These are phyloP conservation scores for Linnemannia schmuckeri DNA, from an alignment of 192 early-diverging fungal species.

Conservation along the genomic window DNA sequence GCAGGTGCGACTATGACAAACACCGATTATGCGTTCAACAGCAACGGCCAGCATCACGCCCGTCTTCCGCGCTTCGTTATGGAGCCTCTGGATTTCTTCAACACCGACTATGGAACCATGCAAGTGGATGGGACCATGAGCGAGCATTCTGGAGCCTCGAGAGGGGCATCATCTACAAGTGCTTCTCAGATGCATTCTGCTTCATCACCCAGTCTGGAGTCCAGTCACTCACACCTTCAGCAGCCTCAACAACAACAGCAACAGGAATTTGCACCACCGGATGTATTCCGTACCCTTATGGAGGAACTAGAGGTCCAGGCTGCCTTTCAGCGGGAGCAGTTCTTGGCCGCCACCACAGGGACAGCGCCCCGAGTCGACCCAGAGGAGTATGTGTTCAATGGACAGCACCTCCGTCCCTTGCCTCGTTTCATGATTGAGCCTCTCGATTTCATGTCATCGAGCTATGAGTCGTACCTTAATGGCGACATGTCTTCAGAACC, in stretches of 20 bases:
- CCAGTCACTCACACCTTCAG: background rate
- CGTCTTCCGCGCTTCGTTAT: slow-evolving; percentile 32
- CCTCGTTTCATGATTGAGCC: slow-evolving; percentile 50
- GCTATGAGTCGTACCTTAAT: slow-evolving; percentile 23
- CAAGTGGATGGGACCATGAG: slow-evolving; percentile 4
- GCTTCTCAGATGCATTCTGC: background rate
- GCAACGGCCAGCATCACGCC: slow-evolving; percentile 15
- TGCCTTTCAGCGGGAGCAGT: slow-evolving; percentile 43
- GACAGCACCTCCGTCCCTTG: slow-evolving; percentile 38
- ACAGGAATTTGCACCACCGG: slow-evolving; percentile 13
- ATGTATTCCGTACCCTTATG: slow-evolving; percentile 36
- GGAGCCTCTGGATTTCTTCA: slow-evolving; percentile 39
- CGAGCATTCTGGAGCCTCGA: slow-evolving; percentile 3
- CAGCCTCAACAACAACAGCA: background rate
- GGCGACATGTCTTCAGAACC: background rate
- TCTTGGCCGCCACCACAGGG: slow-evolving; percentile 30
- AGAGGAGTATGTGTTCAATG: slow-evolving; percentile 48
- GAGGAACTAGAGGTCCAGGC: slow-evolving; percentile 45
- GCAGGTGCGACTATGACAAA: background rate
- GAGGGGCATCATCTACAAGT: background rate
- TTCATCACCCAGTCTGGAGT: background rate
- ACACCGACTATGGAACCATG: slow-evolving; percentile 21
- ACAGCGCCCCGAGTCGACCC: slow-evolving; percentile 25
- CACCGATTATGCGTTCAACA: slow-evolving; percentile 13
- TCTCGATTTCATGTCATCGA: slow-evolving; percentile 26